phyloP scores from a whole-genome alignment of 1,284 basidiomycete genomes.

The Pseudozyma flocculosa region DNA sequence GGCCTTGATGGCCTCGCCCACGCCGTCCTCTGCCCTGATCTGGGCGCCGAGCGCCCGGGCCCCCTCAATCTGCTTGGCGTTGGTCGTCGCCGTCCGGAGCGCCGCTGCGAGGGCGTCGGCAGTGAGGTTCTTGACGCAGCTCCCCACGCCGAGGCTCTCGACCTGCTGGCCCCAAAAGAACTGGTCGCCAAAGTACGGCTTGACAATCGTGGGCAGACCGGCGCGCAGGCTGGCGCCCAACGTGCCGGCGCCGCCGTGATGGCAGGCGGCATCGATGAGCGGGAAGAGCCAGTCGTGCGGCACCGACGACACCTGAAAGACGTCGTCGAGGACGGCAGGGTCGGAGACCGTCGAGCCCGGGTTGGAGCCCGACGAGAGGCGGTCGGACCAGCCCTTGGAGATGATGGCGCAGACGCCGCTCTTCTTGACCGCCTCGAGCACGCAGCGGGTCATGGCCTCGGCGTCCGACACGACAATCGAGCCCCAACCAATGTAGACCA shows the following conservation, averaged over 20 bases:
- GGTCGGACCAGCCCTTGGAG: slow-evolving; percentile 96
- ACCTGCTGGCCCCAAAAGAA: slow-evolving; percentile 92
- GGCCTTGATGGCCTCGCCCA: slow-evolving; percentile 47
- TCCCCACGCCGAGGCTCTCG: slow-evolving; percentile 86
- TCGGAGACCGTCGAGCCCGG: slow-evolving; percentile 57
- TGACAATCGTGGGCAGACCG: slow-evolving; percentile 91
- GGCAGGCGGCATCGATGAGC: slow-evolving; percentile 89
- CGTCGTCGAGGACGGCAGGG: slow-evolving; percentile 68
- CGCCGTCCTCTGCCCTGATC: slow-evolving; percentile 63
- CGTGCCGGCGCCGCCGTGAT: slow-evolving; percentile 94
- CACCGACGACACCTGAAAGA: slow-evolving; percentile 76
- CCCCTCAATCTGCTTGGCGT: slow-evolving; percentile 79
- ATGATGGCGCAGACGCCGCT: slow-evolving; percentile 87
- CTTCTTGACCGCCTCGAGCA: slow-evolving; percentile 77
- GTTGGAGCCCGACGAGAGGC: slow-evolving; percentile 59
- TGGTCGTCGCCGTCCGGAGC: slow-evolving; percentile 76
- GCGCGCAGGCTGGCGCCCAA: slow-evolving; percentile 89
- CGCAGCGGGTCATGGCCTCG: slow-evolving; percentile 81
- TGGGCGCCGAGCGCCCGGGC: slow-evolving; percentile 68
- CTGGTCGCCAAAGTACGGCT: slow-evolving; percentile 95
- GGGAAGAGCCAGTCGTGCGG: slow-evolving; percentile 97
- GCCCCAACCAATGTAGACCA: slow-evolving; percentile 98
- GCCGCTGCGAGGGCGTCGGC: slow-evolving; percentile 75
- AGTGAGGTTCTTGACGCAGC: slow-evolving; percentile 79
- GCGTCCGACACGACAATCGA: slow-evolving; percentile 96